A percentile compares a stretch with the other conserved stretches of the same genome.
Conservation (phyloP, 345 rosid species). For the Euphorbia pulcherrima region DNA sequence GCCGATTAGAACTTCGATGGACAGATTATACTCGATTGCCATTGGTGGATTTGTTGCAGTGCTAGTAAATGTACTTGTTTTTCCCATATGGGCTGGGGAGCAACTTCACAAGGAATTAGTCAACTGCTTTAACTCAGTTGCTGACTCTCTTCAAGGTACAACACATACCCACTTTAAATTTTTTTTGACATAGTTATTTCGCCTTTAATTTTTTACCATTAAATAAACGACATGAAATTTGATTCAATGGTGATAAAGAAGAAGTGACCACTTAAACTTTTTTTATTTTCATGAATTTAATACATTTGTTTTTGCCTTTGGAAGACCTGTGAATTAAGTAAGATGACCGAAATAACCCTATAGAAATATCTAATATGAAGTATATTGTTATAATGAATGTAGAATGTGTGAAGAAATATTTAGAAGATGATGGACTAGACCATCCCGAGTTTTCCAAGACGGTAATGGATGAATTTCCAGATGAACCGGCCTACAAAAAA, state of each 20-base stretch:
- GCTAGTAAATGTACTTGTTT: slow-evolving; percentile 54
- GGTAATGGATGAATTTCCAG: slow-evolving; percentile 57
- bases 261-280: too few relatives aligned
- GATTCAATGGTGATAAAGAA: too few relatives aligned
- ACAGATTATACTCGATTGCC: slow-evolving; percentile 57
- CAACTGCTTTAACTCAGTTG: slow-evolving; percentile 41
- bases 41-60: slow-evolving; percentile 64
- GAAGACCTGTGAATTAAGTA: too few relatives aligned
- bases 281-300: too few relatives aligned
- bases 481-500: slow-evolving; percentile 55
- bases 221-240: too few relatives aligned
- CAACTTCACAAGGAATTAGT: slow-evolving; percentile 53
- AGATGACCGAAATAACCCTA: too few relatives aligned
- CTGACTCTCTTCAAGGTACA: slow-evolving; percentile 68
- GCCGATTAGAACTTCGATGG: slow-evolving; percentile 57
- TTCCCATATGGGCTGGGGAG: slow-evolving; percentile 65
- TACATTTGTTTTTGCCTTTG: too few relatives aligned
- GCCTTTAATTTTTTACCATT: too few relatives aligned
- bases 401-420: slow-evolving; percentile 65
- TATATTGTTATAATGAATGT: slow-evolving; percentile 10
- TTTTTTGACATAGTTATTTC: too few relatives aligned
- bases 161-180: too few relatives aligned
- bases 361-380: too few relatives aligned
- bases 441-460: slow-evolving; percentile 53
- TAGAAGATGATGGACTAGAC: slow-evolving; percentile 45